phyloP scores from a whole-genome alignment of 495 filamentous ascomycete genomes.

The Annulohypoxylon stygium region DNA sequence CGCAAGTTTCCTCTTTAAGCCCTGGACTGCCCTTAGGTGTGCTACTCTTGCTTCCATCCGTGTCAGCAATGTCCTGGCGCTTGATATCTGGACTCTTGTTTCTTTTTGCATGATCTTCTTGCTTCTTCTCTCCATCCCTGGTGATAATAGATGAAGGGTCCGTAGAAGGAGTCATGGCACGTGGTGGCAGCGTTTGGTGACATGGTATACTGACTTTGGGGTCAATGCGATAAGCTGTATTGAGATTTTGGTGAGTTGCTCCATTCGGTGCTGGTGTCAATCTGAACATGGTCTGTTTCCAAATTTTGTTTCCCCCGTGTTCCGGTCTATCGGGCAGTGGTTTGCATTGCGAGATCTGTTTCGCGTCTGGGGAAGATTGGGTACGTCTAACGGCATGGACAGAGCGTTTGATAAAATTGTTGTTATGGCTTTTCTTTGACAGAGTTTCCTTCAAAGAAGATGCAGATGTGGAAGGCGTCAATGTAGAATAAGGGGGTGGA shows the following conservation, averaged over 20 bases:
- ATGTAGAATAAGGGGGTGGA: conserved; percentile 28
- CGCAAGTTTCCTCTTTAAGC: not conserved
- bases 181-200: not conserved
- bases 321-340: conserved; percentile 29
- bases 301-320: not conserved
- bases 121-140: not conserved
- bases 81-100: not conserved
- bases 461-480: conserved; percentile 1
- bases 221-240: not conserved
- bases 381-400: conserved; percentile 12
- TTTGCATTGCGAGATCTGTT: conserved; percentile 13
- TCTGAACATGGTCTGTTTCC: conserved; percentile 12
- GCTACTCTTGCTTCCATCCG: not conserved
- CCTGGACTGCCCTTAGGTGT: not conserved
- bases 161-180: not conserved
- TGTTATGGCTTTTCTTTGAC: not conserved
- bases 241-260: not conserved
- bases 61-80: not conserved
- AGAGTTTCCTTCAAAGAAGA: not conserved
- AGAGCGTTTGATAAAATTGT: not conserved
- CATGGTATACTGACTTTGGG: no score
- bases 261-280: not conserved
- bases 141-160: not conserved
- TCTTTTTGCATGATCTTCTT: not conserved
- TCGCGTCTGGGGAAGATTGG: conserved; percentile 16